Evolutionary conservation across 2,329 filamentous ascomycete genomes (phyloP).

Genomic region (Albophoma yamanashiensis): DNA sequence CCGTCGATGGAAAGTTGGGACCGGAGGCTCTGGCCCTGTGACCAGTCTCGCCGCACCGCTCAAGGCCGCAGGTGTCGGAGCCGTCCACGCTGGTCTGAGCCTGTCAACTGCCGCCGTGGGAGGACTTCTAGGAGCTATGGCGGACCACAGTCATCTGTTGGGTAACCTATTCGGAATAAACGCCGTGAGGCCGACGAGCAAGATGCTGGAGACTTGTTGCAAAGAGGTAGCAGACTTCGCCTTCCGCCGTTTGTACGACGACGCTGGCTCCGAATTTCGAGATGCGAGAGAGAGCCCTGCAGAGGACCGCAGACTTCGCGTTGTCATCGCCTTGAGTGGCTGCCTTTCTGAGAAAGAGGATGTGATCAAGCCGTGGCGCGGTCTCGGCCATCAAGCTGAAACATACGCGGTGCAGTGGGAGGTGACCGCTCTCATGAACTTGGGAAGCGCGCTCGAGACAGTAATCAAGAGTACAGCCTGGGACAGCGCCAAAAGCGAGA

Average conservation of each 20-base stretch:
- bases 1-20: constrained; percentile 62
- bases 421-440: constrained; percentile 60
- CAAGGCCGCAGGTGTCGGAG: constrained; percentile 68
- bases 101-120: constrained; percentile 66
- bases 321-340: constrained; percentile 76
- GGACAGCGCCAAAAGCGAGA: constrained; percentile 50
- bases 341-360: constrained; percentile 69
- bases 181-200: constrained; percentile 67
- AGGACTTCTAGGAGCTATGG: constrained; percentile 67
- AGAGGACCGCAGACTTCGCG: constrained; percentile 57
- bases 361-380: constrained; percentile 61
- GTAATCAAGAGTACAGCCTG: constrained; percentile 76
- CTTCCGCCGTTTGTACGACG: constrained; percentile 61
- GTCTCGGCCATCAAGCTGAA: constrained; percentile 62
- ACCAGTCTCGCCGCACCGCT: constrained; percentile 69
- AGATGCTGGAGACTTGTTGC: constrained; percentile 82
- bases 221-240: constrained; percentile 83
- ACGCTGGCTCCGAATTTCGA: constrained; percentile 23
- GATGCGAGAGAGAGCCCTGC: constrained; percentile 41
- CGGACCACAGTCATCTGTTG: constrained; percentile 68
- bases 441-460: constrained; percentile 68
- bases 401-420: constrained; percentile 82
- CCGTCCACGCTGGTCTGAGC: constrained; percentile 65
- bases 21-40: constrained; percentile 33
- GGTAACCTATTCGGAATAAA: constrained; percentile 90